Evolutionary conservation across 192 early-diverging fungal genomes (phyloP), one percentile per base, ranked within the genome.

Genomic region (Coemansia sp.): DNA sequence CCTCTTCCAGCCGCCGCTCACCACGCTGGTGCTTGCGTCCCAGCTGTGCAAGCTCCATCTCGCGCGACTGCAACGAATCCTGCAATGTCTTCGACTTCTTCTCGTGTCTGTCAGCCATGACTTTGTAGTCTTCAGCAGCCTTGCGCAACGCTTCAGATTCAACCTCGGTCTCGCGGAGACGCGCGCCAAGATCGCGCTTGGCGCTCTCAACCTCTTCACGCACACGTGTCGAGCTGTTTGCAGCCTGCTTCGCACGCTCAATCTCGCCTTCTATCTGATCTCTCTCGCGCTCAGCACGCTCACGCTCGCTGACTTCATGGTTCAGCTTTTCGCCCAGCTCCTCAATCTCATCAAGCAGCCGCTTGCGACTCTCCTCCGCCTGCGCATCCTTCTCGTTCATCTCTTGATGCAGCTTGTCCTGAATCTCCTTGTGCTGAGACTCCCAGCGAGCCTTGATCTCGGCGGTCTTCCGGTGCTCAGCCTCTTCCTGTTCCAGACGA

Each of bases 311-410:
- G 23, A 63, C 40, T 54, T 83, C 81, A n/a, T 83, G 85, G 9
- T 86, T 85, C 54, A 89, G 76, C 44, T 81, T 83, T 50, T 84
- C 83, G 65, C 89, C 89, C 6, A 88, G 74, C 6, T 66, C 74
- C 52, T 86, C 77, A 42, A 90, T 78, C 71, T 90, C 88, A 2
- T 68, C 53, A 39, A 87, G 69, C 32, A 89, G 83, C 58, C 90
- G 78, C 69, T 88, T 85, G 45, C 89, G 88, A n/a, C 85, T 74
- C 16, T 92, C 90, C 67, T 95, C 93, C 19, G 89, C 85, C 80
- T 91, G 85, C 13, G 79, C 60, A 18, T 94, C 94, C 69, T 90
- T 92, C 40, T 79, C 84, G 40, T 74, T 71, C 66, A 86, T 76
- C 70, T 89, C 86, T 5, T 71, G 69, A 61, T 91, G 90, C 45